Evolutionary conservation across 495 filamentous ascomycete genomes (phyloP), one percentile per base, ranked within the genome.

Genomic region (Xylaria curta): DNA sequence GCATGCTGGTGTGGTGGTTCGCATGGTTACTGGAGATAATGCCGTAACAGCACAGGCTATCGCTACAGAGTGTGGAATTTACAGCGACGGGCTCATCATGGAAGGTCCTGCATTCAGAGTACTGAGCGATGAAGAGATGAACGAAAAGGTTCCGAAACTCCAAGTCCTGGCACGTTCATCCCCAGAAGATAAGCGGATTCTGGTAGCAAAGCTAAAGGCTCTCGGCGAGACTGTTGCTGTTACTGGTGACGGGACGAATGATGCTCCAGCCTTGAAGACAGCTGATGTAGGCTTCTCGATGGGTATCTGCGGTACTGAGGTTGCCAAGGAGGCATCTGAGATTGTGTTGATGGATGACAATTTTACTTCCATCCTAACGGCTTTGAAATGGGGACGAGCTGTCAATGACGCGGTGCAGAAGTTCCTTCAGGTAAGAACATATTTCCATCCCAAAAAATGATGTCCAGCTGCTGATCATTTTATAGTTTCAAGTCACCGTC

Each of bases 271-370:
- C 47, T 82, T 97, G 47, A 95, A 93, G 80, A 90, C 89, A 66
- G 94, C 94, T 31, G 93, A 97, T 82, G 92, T 97, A 60, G 94
- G 94, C 2, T 96, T 97, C 77, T 93, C 94, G 5, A 97, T 97
- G 94, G 94, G 94, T 75, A 91, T 97, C 68, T 86, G 92, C 56
- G 94, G 94, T 69, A 97, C 94, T 42, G 94, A 97, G 78, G 93
- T 97, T 24, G 94, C 94, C 12, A 97, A 97, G 78, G 94, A 97
- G 76, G 94, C 94, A 19, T 96, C 94, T n/a, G 91, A 93, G 51
- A 97, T 97, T 72, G 94, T 97, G 73, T 82, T 97, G 64, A 94
- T 97, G 91, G 93, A 97, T 76, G 94, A 97, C 79, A 95, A 97
- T 75, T 97, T 97, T 79, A 80, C 93, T 9, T 97, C 93, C 26